Conservation (phyloP, 192 early-diverging fungal species). For the Rhizoclosmatium globosum region DNA sequence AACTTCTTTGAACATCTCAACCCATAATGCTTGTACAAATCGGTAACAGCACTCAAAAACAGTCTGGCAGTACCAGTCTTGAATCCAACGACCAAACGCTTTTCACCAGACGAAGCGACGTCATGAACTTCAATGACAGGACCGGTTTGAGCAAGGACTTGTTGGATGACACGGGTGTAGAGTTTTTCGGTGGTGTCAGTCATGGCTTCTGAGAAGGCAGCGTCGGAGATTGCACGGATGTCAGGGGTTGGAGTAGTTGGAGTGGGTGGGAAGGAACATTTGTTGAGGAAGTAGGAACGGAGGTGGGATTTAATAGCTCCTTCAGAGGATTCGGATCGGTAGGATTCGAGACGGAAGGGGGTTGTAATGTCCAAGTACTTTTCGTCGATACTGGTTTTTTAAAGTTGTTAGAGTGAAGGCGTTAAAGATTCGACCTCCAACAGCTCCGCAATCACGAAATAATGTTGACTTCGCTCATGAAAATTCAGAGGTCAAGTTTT, state of each 20-base stretch:
- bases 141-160: slow-evolving; percentile 80
- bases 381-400: slow-evolving; percentile 73
- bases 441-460: no score
- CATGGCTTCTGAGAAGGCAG: slow-evolving; percentile 86
- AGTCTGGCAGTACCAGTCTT: slow-evolving; percentile 84
- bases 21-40: slow-evolving; percentile 93
- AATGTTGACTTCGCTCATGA: neutral
- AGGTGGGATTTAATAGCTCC: slow-evolving; percentile 82
- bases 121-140: slow-evolving; percentile 89
- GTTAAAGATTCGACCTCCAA: no score
- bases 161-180: slow-evolving; percentile 78
- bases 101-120: slow-evolving; percentile 78
- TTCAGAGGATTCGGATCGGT: slow-evolving; percentile 87
- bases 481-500: slow-evolving; percentile 1
- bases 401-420: neutral
- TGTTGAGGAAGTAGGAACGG: slow-evolving; percentile 87
- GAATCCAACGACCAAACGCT: slow-evolving; percentile 83
- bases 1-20: slow-evolving; percentile 91
- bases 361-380: slow-evolving; percentile 77
- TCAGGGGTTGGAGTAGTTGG: slow-evolving; percentile 74
- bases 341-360: slow-evolving; percentile 88
- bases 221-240: slow-evolving; percentile 84
- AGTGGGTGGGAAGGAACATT: slow-evolving; percentile 80
- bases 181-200: slow-evolving; percentile 81
- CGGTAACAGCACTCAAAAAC: slow-evolving; percentile 90